Base-by-base conservation (phyloP, 2,329 filamentous ascomycete genomes). In the Penicillium psychrosexuale region DNA sequence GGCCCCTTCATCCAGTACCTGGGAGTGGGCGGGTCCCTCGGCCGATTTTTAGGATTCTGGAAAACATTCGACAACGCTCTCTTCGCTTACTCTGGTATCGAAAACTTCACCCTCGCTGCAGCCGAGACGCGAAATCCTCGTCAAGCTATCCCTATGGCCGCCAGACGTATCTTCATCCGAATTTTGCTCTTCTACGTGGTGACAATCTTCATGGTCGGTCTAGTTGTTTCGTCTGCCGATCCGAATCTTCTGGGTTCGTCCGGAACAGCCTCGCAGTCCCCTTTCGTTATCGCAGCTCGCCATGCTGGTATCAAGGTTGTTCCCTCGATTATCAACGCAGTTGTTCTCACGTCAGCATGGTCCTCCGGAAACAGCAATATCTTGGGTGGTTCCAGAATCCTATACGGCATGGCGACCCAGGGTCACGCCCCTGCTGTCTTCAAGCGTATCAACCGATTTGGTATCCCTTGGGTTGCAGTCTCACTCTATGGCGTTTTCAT, bases 401-500 rank as follows among this genome's bases (percentile, higher is more conserved):
- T 77, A 1, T 76, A 74, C 44, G 66, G 72, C 11, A 66, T 73
- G 40, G 73, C 74, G 8, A 55, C 72, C 15, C 70, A 74, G 37
- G 68, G 68, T 0, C 70, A 75, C n/a, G 74, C 72, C 2, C 74
- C 74, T 0, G 59, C 55, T 0, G 47, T 74, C 37, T 67, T 75
- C 49, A 61, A 56, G 31, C 57, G 58, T 11, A 52, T 80, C 75
- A 56, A 78, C 70, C 53, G 67, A 65, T 52, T 87, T 54, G 72
- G 74, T 3, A 78, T 84, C 2, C 86, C 86, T 0, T 82, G 82
- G 67, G 73, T 71, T 43, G 79, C 83, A 0, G 83, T 88, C 12
- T 67, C 61, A 11, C 66, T 79, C 30, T 80, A 80, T 1, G 77
- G 82, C 0, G 66, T 76, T 2, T 75, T 86, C 44, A 84, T 84